Percentiles rank a stretch among this genome's conserved stretches.
These are phyloP conservation scores for Aureobasidium sp. DNA, from an alignment of 2,329 filamentous ascomycete species.

Conservation along the genomic window DNA sequence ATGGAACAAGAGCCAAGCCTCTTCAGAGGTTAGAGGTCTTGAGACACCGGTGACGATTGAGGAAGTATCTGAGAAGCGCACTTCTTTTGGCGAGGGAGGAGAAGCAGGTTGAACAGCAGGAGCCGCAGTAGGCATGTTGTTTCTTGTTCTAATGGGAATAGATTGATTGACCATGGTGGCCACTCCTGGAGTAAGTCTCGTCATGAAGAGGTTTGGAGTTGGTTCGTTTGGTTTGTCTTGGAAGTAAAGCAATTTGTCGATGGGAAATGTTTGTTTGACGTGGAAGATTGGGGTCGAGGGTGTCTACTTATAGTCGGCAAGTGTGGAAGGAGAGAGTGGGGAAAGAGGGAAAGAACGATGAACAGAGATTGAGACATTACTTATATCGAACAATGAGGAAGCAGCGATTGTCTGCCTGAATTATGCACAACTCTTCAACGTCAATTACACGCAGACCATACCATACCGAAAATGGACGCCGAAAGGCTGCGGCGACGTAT, in stretches of 20 bases:
- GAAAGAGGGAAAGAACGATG: conserved; percentile 1
- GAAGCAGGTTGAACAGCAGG: conserved; percentile 16
- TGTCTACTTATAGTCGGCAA: neutral
- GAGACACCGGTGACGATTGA: conserved; percentile 28
- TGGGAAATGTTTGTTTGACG: neutral
- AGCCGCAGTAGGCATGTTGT: neutral
- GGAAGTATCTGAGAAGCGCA: conserved; percentile 22
- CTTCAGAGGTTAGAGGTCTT: conserved; percentile 34
- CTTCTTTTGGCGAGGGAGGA: conserved; percentile 24
- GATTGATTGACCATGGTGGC: neutral
- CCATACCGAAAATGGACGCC: conserved; percentile 8
- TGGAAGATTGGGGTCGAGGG: neutral
- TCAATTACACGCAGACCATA: conserved; percentile 1
- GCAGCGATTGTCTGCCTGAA: conserved; percentile 10
- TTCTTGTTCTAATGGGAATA: neutral
- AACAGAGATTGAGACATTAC: neutral
- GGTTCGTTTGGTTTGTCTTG: neutral
- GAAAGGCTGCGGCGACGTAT: conserved; percentile 7
- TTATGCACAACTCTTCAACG: neutral
- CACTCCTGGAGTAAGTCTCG: neutral
- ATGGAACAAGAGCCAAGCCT: conserved; percentile 42
- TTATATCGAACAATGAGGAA: neutral
- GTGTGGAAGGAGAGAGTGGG: neutral
- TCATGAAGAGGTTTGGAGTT: neutral
- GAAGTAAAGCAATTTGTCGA: neutral